phyloP scores from a whole-genome alignment of 768 basidiomycete genomes.

The Pleurotus cornucopiae region DNA sequence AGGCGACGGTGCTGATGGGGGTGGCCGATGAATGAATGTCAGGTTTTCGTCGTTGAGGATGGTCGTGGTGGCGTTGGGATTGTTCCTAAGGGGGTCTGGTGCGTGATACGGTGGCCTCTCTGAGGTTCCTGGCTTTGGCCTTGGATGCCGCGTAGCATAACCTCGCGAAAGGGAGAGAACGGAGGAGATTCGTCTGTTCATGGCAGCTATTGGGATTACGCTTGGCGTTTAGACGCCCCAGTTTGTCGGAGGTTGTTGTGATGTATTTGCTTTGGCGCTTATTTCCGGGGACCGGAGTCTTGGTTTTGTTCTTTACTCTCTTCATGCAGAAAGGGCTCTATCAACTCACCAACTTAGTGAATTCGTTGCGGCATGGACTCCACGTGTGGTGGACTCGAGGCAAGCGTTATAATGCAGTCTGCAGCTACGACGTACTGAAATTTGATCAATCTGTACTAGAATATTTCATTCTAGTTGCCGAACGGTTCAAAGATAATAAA shows the following conservation, averaged over 20 bases:
- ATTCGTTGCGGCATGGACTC: too few species aligned
- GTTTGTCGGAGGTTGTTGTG: background rate
- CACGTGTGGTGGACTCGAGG: too few species aligned
- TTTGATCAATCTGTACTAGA: too few species aligned
- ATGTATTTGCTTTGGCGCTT: background rate
- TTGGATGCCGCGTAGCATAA: constrained; percentile 44
- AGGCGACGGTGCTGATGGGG: constrained; percentile 72
- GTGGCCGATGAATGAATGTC: constrained; percentile 84
- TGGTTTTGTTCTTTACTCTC: too few species aligned
- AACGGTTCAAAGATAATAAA: too few species aligned
- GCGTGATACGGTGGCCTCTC: constrained; percentile 54
- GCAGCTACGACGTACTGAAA: too few species aligned
- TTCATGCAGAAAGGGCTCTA: too few species aligned
- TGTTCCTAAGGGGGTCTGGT: constrained; percentile 53
- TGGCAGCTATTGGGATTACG: background rate
- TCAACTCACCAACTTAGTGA: too few species aligned
- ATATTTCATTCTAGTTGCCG: too few species aligned
- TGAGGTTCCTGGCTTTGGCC: constrained; percentile 47
- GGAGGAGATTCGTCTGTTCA: constrained; percentile 19
- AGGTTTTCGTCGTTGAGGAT: constrained; percentile 48
- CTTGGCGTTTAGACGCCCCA: background rate
- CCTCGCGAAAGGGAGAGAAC: constrained; percentile 25
- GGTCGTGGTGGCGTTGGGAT: constrained; percentile 47
- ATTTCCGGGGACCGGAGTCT: too few species aligned
- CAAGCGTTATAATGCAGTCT: too few species aligned